phyloP scores from a whole-genome alignment of 352 stramenopile genomes.

The Halophytophthora polymorphica region DNA sequence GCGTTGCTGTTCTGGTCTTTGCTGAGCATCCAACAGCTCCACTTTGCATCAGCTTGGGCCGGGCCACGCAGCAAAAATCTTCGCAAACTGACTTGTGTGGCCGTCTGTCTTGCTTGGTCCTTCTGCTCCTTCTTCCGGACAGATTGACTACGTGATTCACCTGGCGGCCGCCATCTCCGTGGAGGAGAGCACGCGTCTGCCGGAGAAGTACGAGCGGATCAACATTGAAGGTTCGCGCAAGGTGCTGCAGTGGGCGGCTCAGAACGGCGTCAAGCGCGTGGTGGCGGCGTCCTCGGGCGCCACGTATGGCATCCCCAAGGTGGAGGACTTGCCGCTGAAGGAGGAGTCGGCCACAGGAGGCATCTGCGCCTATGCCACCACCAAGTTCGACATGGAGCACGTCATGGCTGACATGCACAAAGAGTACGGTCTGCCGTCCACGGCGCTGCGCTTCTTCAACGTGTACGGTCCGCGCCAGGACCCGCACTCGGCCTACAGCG shows the following conservation, averaged over 20 bases:
- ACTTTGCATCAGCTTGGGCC: no score
- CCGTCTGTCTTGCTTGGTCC: slow-evolving; percentile 3
- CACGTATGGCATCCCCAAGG: slow-evolving; percentile 64
- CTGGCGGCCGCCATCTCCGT: slow-evolving; percentile 82
- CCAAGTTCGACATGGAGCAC: slow-evolving; percentile 85
- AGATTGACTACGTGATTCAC: slow-evolving; percentile 85
- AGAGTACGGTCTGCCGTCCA: slow-evolving; percentile 68
- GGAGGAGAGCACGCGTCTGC: slow-evolving; percentile 80
- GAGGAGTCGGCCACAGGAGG: slow-evolving; percentile 74
- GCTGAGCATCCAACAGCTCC: slow-evolving; percentile 14
- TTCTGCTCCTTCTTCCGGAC: slow-evolving; percentile 3
- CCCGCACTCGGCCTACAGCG: slow-evolving; percentile 80
- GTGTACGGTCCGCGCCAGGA: slow-evolving; percentile 82
- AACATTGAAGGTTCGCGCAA: slow-evolving; percentile 83
- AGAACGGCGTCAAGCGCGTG: slow-evolving; percentile 76
- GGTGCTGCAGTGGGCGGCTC: slow-evolving; percentile 72
- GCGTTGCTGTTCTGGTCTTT: slow-evolving; percentile 14
- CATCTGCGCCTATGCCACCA: slow-evolving; percentile 80
- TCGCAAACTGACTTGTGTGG: slow-evolving; percentile 11
- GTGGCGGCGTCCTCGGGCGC: slow-evolving; percentile 76
- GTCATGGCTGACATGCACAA: slow-evolving; percentile 72
- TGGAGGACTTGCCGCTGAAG: slow-evolving; percentile 64
- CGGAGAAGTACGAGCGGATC: slow-evolving; percentile 85
- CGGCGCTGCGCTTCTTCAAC: slow-evolving; percentile 83
- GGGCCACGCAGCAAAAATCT: no score